Evolutionary conservation across 441 rosid species (phyloP), one percentile per base, ranked within the genome.

Genomic region (Aquilaria agallochum): DNA sequence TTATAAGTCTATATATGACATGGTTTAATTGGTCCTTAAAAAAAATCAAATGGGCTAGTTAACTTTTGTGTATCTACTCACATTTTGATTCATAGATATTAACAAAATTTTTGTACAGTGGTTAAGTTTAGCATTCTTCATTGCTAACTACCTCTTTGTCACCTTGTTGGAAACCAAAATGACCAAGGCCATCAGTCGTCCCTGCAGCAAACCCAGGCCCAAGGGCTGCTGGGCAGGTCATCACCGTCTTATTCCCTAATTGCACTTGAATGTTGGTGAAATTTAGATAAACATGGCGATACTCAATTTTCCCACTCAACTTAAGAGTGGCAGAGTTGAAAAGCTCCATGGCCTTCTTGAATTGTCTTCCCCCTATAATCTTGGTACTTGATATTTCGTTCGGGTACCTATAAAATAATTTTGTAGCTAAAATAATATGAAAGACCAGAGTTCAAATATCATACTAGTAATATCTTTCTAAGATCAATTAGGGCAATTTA

Each of bases 131-230:
- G 27, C 27, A 20, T 20, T 20, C 27, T 20, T 20, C 27, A 20
- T 20, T 20, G 27, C 27, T 20, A 20, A 20, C 27, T 11, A 85
- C 91, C 80, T 83, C 64, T 13, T 79, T 74, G 34, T 83, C 88
- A 8, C 86, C 88, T 55, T 85, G 84, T 63, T 83, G 79, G 65
- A 85, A 85, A 53, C 85, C 86, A 27, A 83, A 83, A 4, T 59
- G 69, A 9, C 86, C 84, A 7, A 85, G 85, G 13, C 86, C 91
- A 63, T 85, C 84, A 3, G 88, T 83, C 5, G 91, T 85, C 56
- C 85, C 88, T 9, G 85, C 85, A 0, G 91, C 86, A 65, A 85
- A 85, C 34, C 88, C 86, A 4, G 84, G 78, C 3, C 88, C 91
- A 2, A 80, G 68, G 0, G 74, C 86, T 0, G 82, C 79, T 0